Conservation (phyloP, 495 filamentous ascomycete species). For the Parmelia sp. region DNA sequence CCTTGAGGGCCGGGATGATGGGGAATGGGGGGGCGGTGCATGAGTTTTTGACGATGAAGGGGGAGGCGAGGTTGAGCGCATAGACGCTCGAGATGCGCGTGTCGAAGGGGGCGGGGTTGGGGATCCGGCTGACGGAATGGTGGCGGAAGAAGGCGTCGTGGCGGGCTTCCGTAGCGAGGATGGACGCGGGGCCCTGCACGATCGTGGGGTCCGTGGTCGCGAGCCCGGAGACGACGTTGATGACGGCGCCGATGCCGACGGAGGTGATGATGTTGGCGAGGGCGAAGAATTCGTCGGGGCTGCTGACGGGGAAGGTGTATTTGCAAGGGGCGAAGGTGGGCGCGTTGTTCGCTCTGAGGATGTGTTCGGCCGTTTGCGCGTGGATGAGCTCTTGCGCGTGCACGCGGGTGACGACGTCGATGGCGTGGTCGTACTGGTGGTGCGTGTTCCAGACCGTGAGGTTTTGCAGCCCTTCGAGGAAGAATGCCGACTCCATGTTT, state of each 20-base stretch:
- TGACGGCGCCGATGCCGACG: constrained; percentile 57
- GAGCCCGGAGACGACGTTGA: constrained; percentile 50
- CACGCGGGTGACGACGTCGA: constrained; percentile 33
- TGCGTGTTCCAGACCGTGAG: constrained; percentile 39
- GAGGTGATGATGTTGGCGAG: constrained; percentile 57
- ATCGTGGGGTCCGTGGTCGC: constrained; percentile 46
- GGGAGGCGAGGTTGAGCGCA: constrained; percentile 42
- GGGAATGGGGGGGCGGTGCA: constrained; percentile 37
- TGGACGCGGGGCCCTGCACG: constrained; percentile 41
- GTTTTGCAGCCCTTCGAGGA: constrained; percentile 54
- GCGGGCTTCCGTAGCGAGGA: constrained; percentile 60
- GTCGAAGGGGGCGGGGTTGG: constrained; percentile 55
- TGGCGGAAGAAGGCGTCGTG: constrained; percentile 62
- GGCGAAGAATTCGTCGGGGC: constrained; percentile 48
- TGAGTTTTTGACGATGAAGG: constrained; percentile 47
- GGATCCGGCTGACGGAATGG: constrained; percentile 39
- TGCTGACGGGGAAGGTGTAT: constrained; percentile 30
- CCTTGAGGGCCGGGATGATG: background rate
- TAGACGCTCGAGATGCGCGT: constrained; percentile 53
- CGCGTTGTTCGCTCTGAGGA: constrained; percentile 42
- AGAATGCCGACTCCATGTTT: constrained; percentile 59
- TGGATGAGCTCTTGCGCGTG: constrained; percentile 63
- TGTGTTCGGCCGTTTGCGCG: constrained; percentile 50
- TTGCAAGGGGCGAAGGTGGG: constrained; percentile 51
- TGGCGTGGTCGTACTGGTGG: constrained; percentile 39